Percentiles rank a stretch among this genome's conserved stretches.
These are phyloP conservation scores for Aspergillus sp. DNA, from an alignment of 2,329 filamentous ascomycete genomes.

Conservation along the genomic window DNA sequence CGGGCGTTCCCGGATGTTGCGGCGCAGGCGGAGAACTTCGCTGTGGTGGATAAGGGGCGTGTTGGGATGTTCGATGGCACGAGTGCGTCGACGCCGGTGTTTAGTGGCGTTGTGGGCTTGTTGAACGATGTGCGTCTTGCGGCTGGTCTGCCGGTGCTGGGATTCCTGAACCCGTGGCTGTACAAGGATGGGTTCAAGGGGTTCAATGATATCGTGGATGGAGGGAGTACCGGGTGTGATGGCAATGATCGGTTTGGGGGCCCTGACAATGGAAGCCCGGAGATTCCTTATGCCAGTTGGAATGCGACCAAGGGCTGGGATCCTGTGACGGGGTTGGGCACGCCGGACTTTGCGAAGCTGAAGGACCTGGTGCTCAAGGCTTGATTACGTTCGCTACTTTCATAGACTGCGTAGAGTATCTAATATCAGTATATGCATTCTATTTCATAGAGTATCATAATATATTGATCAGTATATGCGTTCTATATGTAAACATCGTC, in stretches of 20 bases:
- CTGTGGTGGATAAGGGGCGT: constrained; percentile 31
- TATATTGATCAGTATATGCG: too few species aligned
- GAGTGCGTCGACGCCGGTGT: constrained; percentile 57
- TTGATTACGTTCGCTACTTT: background rate
- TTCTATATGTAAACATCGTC: background rate
- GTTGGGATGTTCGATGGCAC: constrained; percentile 38
- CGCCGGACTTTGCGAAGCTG: constrained; percentile 29
- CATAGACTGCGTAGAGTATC: background rate
- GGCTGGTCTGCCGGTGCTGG: constrained; percentile 50
- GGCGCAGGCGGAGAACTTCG: constrained; percentile 36
- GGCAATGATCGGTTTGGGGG: constrained; percentile 45
- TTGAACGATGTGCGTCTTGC: constrained; percentile 62
- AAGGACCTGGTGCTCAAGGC: background rate
- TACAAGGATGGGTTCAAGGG: constrained; percentile 47
- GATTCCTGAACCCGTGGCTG: constrained; percentile 63
- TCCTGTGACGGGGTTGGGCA: constrained; percentile 48
- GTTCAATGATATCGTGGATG: constrained; percentile 50
- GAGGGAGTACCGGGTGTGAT: constrained; percentile 49
- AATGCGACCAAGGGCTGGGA: constrained; percentile 54
- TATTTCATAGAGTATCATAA: background rate
- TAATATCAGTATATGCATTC: too few species aligned
- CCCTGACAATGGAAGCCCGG: constrained; percentile 35
- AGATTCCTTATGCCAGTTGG: constrained; percentile 50
- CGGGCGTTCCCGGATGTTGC: constrained; percentile 45
- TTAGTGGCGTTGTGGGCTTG: constrained; percentile 59